Conservation (phyloP, 345 rosid genomes). For the Clausena lansium region DNA sequence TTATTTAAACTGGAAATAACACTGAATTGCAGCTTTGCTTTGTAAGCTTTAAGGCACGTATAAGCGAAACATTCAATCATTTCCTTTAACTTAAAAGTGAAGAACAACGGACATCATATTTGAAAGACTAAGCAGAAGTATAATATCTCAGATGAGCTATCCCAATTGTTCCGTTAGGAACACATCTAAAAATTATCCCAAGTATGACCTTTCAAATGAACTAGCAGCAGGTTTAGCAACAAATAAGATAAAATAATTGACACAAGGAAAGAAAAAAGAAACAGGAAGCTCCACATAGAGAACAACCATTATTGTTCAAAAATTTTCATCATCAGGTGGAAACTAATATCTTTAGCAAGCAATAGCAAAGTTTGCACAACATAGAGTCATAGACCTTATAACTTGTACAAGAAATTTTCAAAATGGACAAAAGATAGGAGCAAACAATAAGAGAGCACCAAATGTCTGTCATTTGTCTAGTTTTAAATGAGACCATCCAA, state of each 20-base stretch:
- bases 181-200: not conserved
- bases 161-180: not conserved
- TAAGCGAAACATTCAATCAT: not conserved
- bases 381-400: not conserved
- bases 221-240: not conserved
- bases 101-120: not conserved
- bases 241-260: not conserved
- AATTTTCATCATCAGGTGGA: not conserved
- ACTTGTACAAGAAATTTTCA: not conserved
- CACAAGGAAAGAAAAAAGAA: not conserved
- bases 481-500: not conserved
- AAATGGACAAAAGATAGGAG: not conserved
- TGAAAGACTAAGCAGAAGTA: not conserved
- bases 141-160: not conserved
- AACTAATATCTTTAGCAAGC: slow-evolving; percentile 3
- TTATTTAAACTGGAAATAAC: not conserved
- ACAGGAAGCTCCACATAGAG: not conserved
- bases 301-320: not conserved
- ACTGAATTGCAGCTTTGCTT: not conserved
- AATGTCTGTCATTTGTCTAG: not conserved
- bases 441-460: not conserved
- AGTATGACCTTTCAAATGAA: not conserved
- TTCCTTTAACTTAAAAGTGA: not conserved
- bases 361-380: not conserved
- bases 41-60: not conserved